Base-by-base conservation (phyloP, 257 asterid genomes). In the Penstemon davidsonii region DNA sequence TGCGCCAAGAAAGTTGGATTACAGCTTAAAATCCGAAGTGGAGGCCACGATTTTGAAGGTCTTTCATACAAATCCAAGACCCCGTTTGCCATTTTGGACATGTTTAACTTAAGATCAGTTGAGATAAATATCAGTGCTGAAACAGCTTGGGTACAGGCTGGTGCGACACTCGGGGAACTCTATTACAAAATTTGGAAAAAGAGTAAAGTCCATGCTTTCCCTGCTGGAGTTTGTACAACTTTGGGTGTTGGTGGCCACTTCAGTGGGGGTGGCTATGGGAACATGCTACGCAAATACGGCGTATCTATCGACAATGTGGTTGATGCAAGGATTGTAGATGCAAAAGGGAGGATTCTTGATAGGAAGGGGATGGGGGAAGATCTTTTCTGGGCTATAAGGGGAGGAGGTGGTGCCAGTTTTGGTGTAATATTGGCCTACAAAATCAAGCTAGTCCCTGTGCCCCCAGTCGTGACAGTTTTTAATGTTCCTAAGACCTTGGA, bases 1-100 rank as follows among this genome's bases (percentile, higher is more conserved):
- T 80, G 85, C 49, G 78, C 80, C 18, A 71, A 40, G 38, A 3
- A 19, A 1, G 4, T 18, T 0, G 53, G 50, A 3, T 3, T 68
- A 1, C 62, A 59, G 1, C 73, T 76, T 6, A 61, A 13, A 37
- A 72, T 57, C n/a, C 78, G 81, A 6, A 75, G 81, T 18, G 84
- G 84, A 6, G 84, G 84, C 62, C 84, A 79, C 3, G 79, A 78
- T 50, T 74, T 36, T 10, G 83, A 78, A 38, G 83, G 75, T 13
- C 77, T 75, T 4, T 79, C 83, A 0, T 79, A 79, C 33, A 74
- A 72, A 0, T 60, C 66, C 1, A 55, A 39, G 3, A 3, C 0
- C 13, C 55, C 60, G 1, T 79, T 79, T n/a, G 65, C 41, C 37
- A 19, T 79, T 39, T 71, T 75, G 8, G 84, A 79, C 56, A 60